Evolutionary conservation across 305 asterid genomes (phyloP), one percentile per base, ranked within the genome.

Genomic region (Vinca major): DNA sequence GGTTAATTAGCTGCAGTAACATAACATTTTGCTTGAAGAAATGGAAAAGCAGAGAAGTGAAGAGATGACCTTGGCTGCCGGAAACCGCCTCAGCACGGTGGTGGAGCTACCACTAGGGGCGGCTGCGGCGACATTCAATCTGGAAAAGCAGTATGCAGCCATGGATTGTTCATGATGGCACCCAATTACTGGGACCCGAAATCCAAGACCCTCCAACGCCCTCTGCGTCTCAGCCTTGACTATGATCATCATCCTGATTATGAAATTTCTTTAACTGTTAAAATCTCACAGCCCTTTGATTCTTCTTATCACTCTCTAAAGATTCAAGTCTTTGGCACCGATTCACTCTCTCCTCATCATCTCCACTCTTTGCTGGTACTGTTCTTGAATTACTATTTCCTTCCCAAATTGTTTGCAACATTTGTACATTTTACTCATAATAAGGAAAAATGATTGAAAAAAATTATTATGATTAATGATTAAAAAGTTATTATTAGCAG

Each of bases 91-190:
- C 73, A 68, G 68, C 71, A 84, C 74, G 63, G 20, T 78, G 73
- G 77, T 85, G 80, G 86, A 84, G 83, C 81, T 90, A 61, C 82
- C 78, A 51, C 85, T 88, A 16, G 82, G 82, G 57, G 86, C 68
- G 75, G 82, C 79, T 45, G 81, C 78, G 12, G 62, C 73, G 40
- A 66, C 80, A 26, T 88, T 87, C 77, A 71, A 69, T 70, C 67
- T 90, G 40, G 95, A 82, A 57, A 83, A 78, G 86, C 88, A 14
- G 91, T 90, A 9, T 91, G 96, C 76, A 88, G 96, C 84, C 88
- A 88, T 65, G 96, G 96, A 3, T 74, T 91, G 8, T 89, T 91
- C 80, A 90, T 90, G 97, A 90, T 86, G 90, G 91, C 97, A 47
- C 97, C 96, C 58, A 91, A 91, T 66, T 83, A 70, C 48, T 91